Conservation (phyloP, 2,329 filamentous ascomycete genomes). For the Proliferodiscus dingleyae region DNA sequence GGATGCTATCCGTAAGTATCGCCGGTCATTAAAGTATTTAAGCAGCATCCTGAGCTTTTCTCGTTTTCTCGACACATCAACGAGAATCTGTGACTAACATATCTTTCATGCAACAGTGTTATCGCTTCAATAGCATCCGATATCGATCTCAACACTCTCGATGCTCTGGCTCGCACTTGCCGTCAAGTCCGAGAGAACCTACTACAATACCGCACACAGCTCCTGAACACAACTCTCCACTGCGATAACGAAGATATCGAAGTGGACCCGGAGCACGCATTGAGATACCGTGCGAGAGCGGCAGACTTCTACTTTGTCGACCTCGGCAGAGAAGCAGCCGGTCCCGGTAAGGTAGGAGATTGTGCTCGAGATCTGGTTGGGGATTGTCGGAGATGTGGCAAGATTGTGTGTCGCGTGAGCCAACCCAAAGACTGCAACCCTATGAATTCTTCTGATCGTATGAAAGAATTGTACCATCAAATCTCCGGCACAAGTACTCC, state of each 20-base stretch:
- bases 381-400: slow-evolving; percentile 73
- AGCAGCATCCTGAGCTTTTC: too few relatives aligned
- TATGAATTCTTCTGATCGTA: too few relatives aligned
- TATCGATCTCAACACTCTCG: slow-evolving; percentile 82
- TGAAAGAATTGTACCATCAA: slow-evolving; percentile 96
- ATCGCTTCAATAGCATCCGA: slow-evolving; percentile 68
- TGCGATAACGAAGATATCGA: slow-evolving; percentile 67
- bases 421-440: too few relatives aligned
- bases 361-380: slow-evolving; percentile 87
- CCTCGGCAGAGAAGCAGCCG: slow-evolving; percentile 40
- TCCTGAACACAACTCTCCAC: slow-evolving; percentile 70
- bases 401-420: slow-evolving; percentile 74
- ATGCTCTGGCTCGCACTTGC: slow-evolving; percentile 77
- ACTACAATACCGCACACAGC: slow-evolving; percentile 69
- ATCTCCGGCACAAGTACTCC: slow-evolving; percentile 60
- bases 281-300: slow-evolving; percentile 53
- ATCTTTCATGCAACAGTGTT: slow-evolving; percentile 51
- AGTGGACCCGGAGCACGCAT: slow-evolving; percentile 50
- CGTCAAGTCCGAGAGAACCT: slow-evolving; percentile 73
- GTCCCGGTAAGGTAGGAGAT: slow-evolving; percentile 63
- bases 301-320: slow-evolving; percentile 58
- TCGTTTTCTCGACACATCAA: too few relatives aligned
- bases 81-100: slow-evolving; percentile 1
- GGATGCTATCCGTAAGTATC: slow-evolving; percentile 63
- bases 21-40: too few relatives aligned